Percentiles rank a stretch among this genome's conserved stretches.
These are phyloP conservation scores for Cadophora sp. DNA, from an alignment of 2,329 filamentous ascomycete genomes.

Conservation along the genomic window DNA sequence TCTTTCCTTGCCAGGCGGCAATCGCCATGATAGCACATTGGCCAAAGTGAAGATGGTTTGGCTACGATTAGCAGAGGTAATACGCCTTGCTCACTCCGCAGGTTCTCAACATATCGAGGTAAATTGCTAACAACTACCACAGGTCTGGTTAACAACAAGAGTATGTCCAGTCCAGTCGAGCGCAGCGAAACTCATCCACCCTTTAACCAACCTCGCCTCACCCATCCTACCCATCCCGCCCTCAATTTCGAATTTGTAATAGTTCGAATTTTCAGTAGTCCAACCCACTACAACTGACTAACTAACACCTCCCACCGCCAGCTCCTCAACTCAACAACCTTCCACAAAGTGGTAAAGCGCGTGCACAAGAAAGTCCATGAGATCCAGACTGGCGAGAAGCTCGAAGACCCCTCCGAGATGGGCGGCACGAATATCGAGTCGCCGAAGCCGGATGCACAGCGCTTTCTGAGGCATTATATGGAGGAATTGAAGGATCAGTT, in stretches of 20 bases:
- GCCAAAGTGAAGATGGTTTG: constrained; percentile 18
- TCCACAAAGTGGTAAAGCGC: constrained; percentile 59
- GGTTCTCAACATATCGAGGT: neutral
- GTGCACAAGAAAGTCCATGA: constrained; percentile 51
- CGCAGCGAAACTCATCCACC: neutral
- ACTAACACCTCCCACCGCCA: constrained; percentile 34
- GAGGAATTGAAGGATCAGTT: constrained; percentile 60
- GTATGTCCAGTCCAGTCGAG: constrained; percentile 25
- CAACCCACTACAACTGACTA: neutral
- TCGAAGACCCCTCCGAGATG: constrained; percentile 53
- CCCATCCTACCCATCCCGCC: too few species aligned
- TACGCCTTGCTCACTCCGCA: neutral
- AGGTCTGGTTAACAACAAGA: constrained; percentile 41
- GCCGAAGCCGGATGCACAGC: constrained; percentile 26
- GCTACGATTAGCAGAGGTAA: constrained; percentile 20
- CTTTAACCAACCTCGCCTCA: neutral
- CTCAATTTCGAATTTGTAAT: neutral
- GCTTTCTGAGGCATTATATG: constrained; percentile 57
- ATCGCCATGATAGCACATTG: constrained; percentile 15
- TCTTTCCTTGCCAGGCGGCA: constrained; percentile 26
- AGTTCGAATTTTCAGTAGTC: neutral
- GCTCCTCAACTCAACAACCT: constrained; percentile 60
- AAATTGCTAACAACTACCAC: neutral
- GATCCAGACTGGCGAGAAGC: constrained; percentile 51
- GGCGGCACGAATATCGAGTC: constrained; percentile 54